These are phyloP conservation scores for Cyphellophora attinorum DNA, from an alignment of 2,329 filamentous ascomycete genomes.

Conservation along the genomic window DNA sequence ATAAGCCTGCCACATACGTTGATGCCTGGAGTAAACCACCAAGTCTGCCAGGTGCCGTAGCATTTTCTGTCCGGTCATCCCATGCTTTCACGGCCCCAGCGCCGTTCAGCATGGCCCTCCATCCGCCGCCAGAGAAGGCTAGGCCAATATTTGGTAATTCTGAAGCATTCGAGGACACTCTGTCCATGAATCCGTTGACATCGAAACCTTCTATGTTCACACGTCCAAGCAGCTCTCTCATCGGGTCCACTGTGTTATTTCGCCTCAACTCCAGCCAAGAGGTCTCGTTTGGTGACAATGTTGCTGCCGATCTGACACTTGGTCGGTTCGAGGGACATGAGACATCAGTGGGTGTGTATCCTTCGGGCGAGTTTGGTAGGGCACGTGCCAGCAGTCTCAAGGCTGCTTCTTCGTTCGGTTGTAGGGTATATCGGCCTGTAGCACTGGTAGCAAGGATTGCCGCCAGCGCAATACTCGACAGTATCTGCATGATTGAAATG, in stretches of 20 bases:
- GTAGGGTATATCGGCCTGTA: no score
- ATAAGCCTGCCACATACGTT: constrained; percentile 73
- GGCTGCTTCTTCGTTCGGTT: no score
- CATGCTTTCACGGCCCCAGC: constrained; percentile 72
- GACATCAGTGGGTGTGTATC: constrained; percentile 61
- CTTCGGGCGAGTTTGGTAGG: constrained; percentile 49
- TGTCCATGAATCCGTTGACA: constrained; percentile 60
- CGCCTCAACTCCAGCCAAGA: constrained; percentile 65
- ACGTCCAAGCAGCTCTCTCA: constrained; percentile 62
- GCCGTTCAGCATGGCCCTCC: constrained; percentile 75
- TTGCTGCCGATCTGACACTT: constrained; percentile 52
- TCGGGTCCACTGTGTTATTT: constrained; percentile 62
- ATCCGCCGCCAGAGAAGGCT: constrained; percentile 75
- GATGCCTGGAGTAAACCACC: constrained; percentile 72
- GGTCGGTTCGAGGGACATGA: constrained; percentile 63
- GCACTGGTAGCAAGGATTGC: no score
- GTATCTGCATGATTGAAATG: no score
- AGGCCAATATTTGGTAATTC: constrained; percentile 62
- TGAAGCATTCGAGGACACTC: constrained; percentile 44
- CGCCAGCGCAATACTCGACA: no score
- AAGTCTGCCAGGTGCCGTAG: constrained; percentile 56
- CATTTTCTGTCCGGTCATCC: constrained; percentile 59
- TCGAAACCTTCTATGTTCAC: constrained; percentile 72
- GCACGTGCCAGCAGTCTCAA: no score
- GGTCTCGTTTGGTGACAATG: constrained; percentile 59